Percentiles rank a stretch among this genome's conserved stretches.
Evolutionary conservation across 2,329 filamentous ascomycete genomes (phyloP).

Genomic region (Scedosporium aurantiacum): DNA sequence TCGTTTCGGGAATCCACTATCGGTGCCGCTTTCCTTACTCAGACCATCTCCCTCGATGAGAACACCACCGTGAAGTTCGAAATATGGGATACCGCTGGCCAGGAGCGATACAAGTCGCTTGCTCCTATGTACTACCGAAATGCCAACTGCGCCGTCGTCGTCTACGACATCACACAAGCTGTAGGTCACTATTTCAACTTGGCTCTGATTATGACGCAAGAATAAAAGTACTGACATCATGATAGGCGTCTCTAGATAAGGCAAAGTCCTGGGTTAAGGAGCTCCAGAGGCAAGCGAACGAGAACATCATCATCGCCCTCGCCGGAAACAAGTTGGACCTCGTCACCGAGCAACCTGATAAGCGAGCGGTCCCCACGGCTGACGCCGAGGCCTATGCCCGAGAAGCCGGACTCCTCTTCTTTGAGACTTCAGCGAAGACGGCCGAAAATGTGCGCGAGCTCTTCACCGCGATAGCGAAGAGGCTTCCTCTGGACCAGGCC

Average conservation of each 20-base stretch:
- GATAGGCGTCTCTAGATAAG: conserved; percentile 89
- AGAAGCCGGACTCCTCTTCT: conserved; percentile 91
- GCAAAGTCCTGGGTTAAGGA: conserved; percentile 99
- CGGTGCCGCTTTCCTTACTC: conserved; percentile 95
- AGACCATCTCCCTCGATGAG: conserved; percentile 96
- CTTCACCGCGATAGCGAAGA: conserved; percentile 96
- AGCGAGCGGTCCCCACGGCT: conserved; percentile 78
- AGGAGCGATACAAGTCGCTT: conserved; percentile 97
- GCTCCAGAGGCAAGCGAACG: conserved; percentile 94
- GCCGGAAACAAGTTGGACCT: conserved; percentile 97
- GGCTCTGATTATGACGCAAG: background rate
- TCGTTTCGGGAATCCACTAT: conserved; percentile 94
- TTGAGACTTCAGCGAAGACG: conserved; percentile 97
- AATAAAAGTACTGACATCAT: conserved; percentile 9
- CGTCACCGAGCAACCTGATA: conserved; percentile 87
- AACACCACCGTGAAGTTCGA: conserved; percentile 99
- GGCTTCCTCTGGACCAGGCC: conserved; percentile 88
- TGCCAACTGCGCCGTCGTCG: conserved; percentile 96
- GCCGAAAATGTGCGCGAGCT: conserved; percentile 91
- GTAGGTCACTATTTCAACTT: conserved; percentile 42
- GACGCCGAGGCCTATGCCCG: conserved; percentile 93
- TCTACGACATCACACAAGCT: conserved; percentile 98
- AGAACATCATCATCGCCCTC: conserved; percentile 98
- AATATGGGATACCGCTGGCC: conserved; percentile 98
- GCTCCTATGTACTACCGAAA: conserved; percentile 99